These are phyloP conservation scores for Naganishia randhawae DNA, from an alignment of 768 basidiomycete species.

Conservation along the genomic window DNA sequence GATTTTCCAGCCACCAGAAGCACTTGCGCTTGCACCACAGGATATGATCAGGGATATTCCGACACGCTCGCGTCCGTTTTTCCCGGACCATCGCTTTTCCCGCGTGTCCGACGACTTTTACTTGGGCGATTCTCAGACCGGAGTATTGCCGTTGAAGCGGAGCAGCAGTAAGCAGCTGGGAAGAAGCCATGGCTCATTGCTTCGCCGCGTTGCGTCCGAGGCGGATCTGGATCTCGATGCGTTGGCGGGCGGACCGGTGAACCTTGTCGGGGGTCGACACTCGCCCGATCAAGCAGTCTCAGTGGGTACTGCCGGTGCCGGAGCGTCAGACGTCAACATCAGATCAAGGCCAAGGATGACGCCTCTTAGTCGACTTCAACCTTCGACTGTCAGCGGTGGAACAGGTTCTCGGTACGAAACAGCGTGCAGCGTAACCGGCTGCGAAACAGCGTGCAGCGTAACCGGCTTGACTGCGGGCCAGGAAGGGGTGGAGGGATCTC, in stretches of 20 bases:
- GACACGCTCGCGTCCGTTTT: not conserved
- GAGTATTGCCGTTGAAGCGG: conserved; percentile 10
- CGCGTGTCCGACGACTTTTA: conserved; percentile 37
- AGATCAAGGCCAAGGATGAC: not conserved
- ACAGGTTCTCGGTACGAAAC: not conserved
- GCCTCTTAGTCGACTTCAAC: not conserved
- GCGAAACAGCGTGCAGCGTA: not conserved
- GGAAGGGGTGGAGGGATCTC: not conserved
- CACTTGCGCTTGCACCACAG: conserved; percentile 68
- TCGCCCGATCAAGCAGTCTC: not conserved
- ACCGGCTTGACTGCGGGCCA: not conserved
- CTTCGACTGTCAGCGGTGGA: not conserved
- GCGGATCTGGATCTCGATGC: conserved; percentile 27
- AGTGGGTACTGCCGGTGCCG: not conserved
- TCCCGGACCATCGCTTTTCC: conserved; percentile 8
- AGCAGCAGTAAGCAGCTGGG: conserved; percentile 24
- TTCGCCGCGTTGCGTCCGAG: conserved; percentile 29
- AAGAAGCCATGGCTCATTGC: conserved; percentile 20
- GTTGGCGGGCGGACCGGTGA: not conserved
- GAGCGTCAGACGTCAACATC: conserved; percentile 1
- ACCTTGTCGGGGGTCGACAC: not conserved
- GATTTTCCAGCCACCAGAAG: conserved; percentile 56
- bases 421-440: not conserved
- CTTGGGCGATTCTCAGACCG: conserved; percentile 56
- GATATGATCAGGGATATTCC: not conserved